Evolutionary conservation across 805 yeast genomes (phyloP), one percentile per base, ranked within the genome.

Genomic region (Teunomyces stri): DNA sequence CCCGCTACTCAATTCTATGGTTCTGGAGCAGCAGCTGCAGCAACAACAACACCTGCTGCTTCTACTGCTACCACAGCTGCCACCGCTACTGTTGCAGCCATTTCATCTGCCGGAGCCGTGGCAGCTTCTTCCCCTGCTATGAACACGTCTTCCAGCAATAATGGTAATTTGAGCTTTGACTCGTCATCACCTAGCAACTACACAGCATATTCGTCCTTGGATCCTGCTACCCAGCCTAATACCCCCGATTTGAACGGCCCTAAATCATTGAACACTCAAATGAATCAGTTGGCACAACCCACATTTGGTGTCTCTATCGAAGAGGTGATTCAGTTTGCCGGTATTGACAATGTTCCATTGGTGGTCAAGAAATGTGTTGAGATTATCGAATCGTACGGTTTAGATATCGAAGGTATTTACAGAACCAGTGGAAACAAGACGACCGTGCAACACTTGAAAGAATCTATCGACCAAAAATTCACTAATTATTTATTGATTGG

Each of bases 241-340:
- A 55, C 65, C 5, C 65, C 69, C 2, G 73, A 69, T 5, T 50
- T 66, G 41, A 66, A 62, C 42, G 74, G 74, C 0, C 69, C 73
- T n/a, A 65, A 62, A 44, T 45, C 69, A 1, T 52, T 68, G n/a
- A 52, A 44, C 20, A 28, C 57, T 2, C 59, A 53, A 38, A 44
- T 52, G 12, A 53, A 50, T 28, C 47, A 47, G 1, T 36, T 52
- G 16, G 35, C 54, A 4, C 75, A 71, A 45, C 75, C 76, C 0
- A 82, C 96, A 0, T 94, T 89, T 67, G 97, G 97, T 0, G 82
- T 85, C 0, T 85, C 96, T 0, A 75, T 94, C n/a, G 95, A 86
- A 49, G 81, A 75, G 7, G 69, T 89, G 38, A 81, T 90, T 15
- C 85, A 84, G 51, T 82, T 78, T 55, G 97, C 95, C 52, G 78